Evolutionary conservation across 129 eudicot genomes (phyloP), one percentile per base, ranked within the genome.

Genomic region (Silybum marianum): DNA sequence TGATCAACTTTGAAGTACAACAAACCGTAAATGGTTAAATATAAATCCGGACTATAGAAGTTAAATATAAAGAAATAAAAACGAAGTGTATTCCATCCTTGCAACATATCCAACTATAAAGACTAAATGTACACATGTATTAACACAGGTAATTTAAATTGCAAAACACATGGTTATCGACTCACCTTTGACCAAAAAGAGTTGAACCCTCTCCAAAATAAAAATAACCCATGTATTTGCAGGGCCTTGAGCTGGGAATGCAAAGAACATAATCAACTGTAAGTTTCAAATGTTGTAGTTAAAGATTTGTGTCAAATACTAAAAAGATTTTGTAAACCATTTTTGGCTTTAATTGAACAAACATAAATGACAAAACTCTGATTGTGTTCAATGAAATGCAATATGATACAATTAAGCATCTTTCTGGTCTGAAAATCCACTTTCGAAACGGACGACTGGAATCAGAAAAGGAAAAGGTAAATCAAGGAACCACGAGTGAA

Each of bases 181-280:
- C 89, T 70, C 69, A 94, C 98, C 94, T 94, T 77, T 90, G 88
- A 68, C 87, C 93, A 78, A 94, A 80, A 82, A 94, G 97, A 84
- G 97, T 88, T 84, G 89, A 85, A 82, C 98, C 98, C 89, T 94
- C 97, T 81, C 97, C 98, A 75, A 94, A 94, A 83, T 87, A 78
- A 54, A 89, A 80, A 7, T 71, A 9, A 21, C 82, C 88, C 97
- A 94, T 88, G 34, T 85, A 3, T 87, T 44, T 88, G 89, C 67
- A 88, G 40, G 66, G 86, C 79, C 82, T 85, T 81, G 80, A 91
- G 81, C 98, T 94, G 90, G 24, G 28, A 78, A 72, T 22, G 30
- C 69, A 28, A 86, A 70, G 79, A 82, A 73, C 69, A 78, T 1
- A 51, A 84, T 80, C 76, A 78, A 67, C 26, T 69, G 26, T 16